These are phyloP conservation scores for Mycena rosella DNA, from an alignment of 768 basidiomycete genomes.

Conservation along the genomic window DNA sequence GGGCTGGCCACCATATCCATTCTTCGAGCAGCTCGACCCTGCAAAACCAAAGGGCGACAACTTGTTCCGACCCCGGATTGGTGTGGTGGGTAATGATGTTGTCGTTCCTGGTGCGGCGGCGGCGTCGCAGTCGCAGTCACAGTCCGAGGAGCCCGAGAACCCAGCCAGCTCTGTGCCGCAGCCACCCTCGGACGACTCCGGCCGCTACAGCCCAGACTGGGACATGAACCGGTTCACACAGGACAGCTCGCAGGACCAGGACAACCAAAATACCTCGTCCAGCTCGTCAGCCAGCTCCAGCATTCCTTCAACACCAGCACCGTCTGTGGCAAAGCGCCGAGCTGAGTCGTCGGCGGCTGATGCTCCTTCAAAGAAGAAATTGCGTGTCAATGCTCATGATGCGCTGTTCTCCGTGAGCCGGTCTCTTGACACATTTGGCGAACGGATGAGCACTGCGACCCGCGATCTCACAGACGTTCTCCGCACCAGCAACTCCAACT, in stretches of 20 bases:
- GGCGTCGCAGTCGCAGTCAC: background rate
- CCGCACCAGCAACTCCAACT: slow-evolving; percentile 13
- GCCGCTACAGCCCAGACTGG: slow-evolving; percentile 2
- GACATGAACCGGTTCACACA: background rate
- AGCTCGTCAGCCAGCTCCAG: background rate
- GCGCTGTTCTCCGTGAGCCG: slow-evolving; percentile 5
- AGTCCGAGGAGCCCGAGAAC: background rate
- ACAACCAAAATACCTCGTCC: background rate
- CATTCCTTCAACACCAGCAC: background rate
- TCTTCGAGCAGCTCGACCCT: no score
- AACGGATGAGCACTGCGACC: background rate
- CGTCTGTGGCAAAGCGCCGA: slow-evolving; percentile 4
- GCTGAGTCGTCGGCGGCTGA: background rate
- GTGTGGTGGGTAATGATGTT: slow-evolving; percentile 7
- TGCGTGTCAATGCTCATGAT: slow-evolving; percentile 1
- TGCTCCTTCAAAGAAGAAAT: background rate
- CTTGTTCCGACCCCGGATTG: slow-evolving; percentile 6
- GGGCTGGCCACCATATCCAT: no score
- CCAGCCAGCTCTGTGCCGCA: background rate
- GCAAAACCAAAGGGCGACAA: no score
- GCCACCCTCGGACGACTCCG: background rate
- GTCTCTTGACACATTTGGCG: no score
- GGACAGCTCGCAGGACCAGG: slow-evolving; percentile 5
- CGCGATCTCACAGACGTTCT: slow-evolving; percentile 7
- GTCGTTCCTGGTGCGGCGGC: background rate